Percentiles rank a stretch among this genome's conserved stretches.
These are phyloP conservation scores for Aspergillus asperescens DNA, from an alignment of 495 filamentous ascomycete species.

Conservation along the genomic window DNA sequence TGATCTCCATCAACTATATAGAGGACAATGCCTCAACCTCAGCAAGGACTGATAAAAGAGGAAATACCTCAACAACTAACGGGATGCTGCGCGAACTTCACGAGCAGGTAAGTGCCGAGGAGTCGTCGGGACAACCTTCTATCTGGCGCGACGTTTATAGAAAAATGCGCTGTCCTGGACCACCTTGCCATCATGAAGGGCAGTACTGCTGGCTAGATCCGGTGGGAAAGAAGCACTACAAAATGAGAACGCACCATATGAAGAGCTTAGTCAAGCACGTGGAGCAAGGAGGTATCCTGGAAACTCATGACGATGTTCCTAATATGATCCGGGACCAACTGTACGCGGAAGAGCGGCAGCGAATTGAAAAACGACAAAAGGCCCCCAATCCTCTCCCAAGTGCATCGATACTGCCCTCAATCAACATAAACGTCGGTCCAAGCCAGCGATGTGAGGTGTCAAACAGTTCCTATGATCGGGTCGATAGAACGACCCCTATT, in stretches of 20 bases:
- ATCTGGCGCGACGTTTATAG: constrained; percentile 29
- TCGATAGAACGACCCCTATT: not conserved
- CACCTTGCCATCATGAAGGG: constrained; percentile 16
- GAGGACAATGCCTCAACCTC: not conserved
- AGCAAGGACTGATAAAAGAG: not conserved
- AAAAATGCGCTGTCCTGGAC: constrained; percentile 24
- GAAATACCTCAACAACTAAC: not conserved
- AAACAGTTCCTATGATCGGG: not conserved
- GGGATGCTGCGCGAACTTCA: constrained; percentile 1
- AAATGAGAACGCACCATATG: constrained; percentile 23
- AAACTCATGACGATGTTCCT: constrained; percentile 27
- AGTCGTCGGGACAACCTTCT: not conserved
- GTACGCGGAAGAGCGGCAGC: constrained; percentile 27
- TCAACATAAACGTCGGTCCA: constrained; percentile 5
- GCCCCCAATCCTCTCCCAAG: not conserved
- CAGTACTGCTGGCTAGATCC: constrained; percentile 29
- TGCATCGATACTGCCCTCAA: not conserved
- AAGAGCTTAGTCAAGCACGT: constrained; percentile 22
- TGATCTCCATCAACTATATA: constrained; percentile 9
- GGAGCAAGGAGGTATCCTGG: constrained; percentile 21
- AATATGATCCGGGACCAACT: constrained; percentile 21
- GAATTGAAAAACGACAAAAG: constrained; percentile 10
- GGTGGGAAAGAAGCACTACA: constrained; percentile 28
- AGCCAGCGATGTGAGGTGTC: constrained; percentile 1
- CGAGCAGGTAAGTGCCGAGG: constrained; percentile 4